Conservation (phyloP, 164 flowering plant species). For the Macadamia integrifolia region DNA sequence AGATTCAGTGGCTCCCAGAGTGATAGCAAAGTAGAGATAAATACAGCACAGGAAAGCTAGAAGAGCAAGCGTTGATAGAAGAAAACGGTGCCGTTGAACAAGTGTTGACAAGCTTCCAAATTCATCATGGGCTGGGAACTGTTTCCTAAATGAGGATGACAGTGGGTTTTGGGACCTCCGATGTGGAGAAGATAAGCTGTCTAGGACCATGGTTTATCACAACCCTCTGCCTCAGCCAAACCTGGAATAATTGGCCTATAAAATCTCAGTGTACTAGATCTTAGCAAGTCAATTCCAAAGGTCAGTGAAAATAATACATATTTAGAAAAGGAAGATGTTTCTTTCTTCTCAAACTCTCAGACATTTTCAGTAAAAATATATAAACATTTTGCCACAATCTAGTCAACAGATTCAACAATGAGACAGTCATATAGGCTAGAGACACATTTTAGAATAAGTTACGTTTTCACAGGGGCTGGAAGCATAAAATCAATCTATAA, state of each 20-base stretch:
- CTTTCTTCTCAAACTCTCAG: too few relatives aligned
- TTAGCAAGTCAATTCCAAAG: neutral
- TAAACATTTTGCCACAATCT: neutral
- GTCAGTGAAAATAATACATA: neutral
- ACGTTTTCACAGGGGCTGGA: too few relatives aligned
- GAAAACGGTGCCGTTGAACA: slow-evolving; percentile 61
- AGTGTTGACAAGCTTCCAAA: slow-evolving; percentile 53
- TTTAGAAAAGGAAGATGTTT: too few relatives aligned
- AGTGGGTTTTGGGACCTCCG: slow-evolving; percentile 36
- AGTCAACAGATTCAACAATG: neutral
- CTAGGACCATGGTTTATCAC: slow-evolving; percentile 13
- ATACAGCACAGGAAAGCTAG: slow-evolving; percentile 57
- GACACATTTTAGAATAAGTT: too few relatives aligned
- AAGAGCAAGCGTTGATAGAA: slow-evolving; percentile 54
- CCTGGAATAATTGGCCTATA: neutral
- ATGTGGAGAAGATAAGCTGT: slow-evolving; percentile 19
- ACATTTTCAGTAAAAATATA: too few relatives aligned
- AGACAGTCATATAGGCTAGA: neutral
- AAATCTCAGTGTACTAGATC: neutral
- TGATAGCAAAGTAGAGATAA: slow-evolving; percentile 78
- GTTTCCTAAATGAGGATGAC: slow-evolving; percentile 39
- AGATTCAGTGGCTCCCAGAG: slow-evolving; percentile 42
- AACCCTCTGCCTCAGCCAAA: neutral
- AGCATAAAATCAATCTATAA: too few relatives aligned
- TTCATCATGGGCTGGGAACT: slow-evolving; percentile 34